A percentile compares a stretch with the other conserved stretches of the same genome.
phyloP scores from a whole-genome alignment of 192 early-diverging fungal species.

The Chytriomyces sp. region DNA sequence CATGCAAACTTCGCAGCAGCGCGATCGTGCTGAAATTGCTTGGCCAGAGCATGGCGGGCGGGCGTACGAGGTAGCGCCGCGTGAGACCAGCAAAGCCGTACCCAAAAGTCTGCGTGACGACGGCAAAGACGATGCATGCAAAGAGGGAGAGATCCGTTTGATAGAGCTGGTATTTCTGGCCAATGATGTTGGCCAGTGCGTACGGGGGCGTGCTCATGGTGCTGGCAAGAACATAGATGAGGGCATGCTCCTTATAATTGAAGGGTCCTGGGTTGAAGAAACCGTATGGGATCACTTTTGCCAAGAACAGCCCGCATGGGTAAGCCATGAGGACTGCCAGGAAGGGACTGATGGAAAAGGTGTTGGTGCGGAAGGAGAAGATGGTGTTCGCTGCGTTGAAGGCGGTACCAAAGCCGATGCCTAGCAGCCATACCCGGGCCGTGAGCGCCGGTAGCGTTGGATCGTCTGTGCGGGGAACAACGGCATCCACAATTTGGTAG shows the following conservation, averaged over 20 bases:
- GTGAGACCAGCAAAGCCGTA: conserved; percentile 72
- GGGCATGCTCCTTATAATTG: conserved; percentile 80
- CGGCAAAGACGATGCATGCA: conserved; percentile 43
- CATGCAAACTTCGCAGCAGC: conserved; percentile 80
- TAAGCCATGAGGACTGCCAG: conserved; percentile 77
- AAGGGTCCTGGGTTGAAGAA: conserved; percentile 64
- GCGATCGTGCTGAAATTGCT: conserved; percentile 72
- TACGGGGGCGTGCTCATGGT: conserved; percentile 61
- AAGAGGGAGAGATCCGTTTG: conserved; percentile 28
- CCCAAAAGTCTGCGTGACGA: conserved; percentile 72
- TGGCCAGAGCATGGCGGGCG: conserved; percentile 82
- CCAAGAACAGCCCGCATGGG: conserved; percentile 71
- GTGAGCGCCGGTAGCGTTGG: conserved; percentile 48
- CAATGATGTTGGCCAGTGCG: conserved; percentile 41
- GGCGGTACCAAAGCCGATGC: neutral
- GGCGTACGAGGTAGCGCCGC: conserved; percentile 83
- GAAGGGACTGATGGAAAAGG: conserved; percentile 66
- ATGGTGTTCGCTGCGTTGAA: conserved; percentile 36
- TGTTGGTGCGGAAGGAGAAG: conserved; percentile 86
- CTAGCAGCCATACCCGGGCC: conserved; percentile 50
- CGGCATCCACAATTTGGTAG: conserved; percentile 3
- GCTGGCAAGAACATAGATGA: conserved; percentile 75
- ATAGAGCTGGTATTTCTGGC: conserved; percentile 27
- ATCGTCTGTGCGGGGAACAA: conserved; percentile 40
- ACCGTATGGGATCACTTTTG: conserved; percentile 59